Evolutionary conservation across 148 eudicot species (phyloP).

Genomic region (Rheum nobile): DNA sequence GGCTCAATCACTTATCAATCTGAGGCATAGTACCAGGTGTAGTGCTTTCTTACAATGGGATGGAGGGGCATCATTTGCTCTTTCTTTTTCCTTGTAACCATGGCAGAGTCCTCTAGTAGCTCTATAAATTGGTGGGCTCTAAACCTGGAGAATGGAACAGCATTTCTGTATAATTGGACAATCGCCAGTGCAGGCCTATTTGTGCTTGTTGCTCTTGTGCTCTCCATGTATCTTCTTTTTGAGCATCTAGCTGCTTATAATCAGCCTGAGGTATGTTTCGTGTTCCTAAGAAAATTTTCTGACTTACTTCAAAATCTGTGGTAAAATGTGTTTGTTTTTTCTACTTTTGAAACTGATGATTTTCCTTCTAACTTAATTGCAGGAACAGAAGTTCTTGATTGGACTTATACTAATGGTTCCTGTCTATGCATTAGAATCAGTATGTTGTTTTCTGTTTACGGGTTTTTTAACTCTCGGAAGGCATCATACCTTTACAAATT

Average conservation of each 20-base stretch:
- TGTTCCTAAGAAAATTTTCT: neutral
- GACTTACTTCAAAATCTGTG: neutral
- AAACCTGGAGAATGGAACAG: constrained; percentile 28
- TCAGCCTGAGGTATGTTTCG: constrained; percentile 70
- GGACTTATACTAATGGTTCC: constrained; percentile 98
- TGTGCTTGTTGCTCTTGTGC: constrained; percentile 69
- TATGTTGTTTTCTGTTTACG: constrained; percentile 19
- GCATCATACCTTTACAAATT: neutral
- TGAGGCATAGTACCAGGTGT: neutral
- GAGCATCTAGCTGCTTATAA: constrained; percentile 91
- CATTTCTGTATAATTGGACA: constrained; percentile 60
- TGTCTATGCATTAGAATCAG: constrained; percentile 96
- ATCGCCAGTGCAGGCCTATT: constrained; percentile 62
- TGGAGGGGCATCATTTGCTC: constrained; percentile 47
- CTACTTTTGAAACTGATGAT: neutral
- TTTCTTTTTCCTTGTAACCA: constrained; percentile 24
- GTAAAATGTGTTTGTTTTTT: neutral
- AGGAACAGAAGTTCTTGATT: constrained; percentile 95
- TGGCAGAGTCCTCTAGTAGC: constrained; percentile 47
- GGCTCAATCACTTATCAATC: neutral
- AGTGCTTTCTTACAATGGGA: constrained; percentile 25
- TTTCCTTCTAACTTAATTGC: constrained; percentile 18
- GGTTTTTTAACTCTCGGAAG: neutral
- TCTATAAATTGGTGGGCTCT: constrained; percentile 36
- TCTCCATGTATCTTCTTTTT: constrained; percentile 68